Conservation (phyloP, 2,329 filamentous ascomycete species). For the Rhynchosporium graminicola region DNA sequence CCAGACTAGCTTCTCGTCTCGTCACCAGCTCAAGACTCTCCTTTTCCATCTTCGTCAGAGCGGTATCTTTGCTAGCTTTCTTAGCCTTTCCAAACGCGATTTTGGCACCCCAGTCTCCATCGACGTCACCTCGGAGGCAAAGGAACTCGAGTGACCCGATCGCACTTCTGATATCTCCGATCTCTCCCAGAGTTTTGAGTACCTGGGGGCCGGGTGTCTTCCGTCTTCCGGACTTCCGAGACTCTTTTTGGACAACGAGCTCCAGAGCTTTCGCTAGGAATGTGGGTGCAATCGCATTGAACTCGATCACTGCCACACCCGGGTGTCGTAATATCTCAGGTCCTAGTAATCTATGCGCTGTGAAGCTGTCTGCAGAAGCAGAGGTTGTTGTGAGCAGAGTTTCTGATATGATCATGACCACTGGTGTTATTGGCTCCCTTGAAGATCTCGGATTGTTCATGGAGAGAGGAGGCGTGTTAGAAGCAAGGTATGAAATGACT, state of each 20-base stretch:
- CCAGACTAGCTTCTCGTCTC: constrained; percentile 84
- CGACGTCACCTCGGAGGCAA: constrained; percentile 77
- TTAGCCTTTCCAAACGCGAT: constrained; percentile 68
- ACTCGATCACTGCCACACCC: constrained; percentile 78
- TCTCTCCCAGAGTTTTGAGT: constrained; percentile 76
- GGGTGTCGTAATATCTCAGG: constrained; percentile 83
- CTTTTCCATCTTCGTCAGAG: constrained; percentile 73
- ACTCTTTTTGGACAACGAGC: constrained; percentile 80
- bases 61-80: constrained; percentile 57
- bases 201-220: constrained; percentile 77
- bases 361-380: constrained; percentile 86
- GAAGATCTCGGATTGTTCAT: constrained; percentile 44
- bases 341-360: constrained; percentile 84
- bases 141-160: constrained; percentile 90
- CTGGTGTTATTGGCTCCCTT: constrained; percentile 59
- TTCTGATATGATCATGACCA: constrained; percentile 91
- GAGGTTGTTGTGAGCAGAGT: constrained; percentile 83
- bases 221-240: constrained; percentile 71
- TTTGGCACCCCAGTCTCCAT: constrained; percentile 73
- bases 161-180: constrained; percentile 91
- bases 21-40: constrained; percentile 80
- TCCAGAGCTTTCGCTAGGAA: constrained; percentile 83
- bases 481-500: constrained; percentile 72
- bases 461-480: constrained; percentile 60
- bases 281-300: constrained; percentile 88